These are phyloP conservation scores for Garcia nutans DNA, from an alignment of 345 rosid genomes.

Conservation along the genomic window DNA sequence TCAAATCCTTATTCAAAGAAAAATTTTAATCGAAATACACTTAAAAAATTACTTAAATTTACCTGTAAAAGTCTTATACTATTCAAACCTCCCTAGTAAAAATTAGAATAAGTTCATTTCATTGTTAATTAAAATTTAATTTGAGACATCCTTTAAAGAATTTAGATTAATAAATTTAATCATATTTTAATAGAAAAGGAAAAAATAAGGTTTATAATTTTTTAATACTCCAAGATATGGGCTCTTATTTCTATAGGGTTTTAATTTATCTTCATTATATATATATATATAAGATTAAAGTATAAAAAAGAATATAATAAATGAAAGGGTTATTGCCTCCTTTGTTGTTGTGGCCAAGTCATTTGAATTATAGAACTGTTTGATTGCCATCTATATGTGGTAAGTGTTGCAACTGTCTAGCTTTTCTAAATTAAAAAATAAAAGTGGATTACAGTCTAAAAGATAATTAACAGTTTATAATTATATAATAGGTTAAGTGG, in stretches of 20 bases:
- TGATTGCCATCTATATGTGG: slow-evolving; percentile 2
- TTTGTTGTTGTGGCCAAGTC: neutral
- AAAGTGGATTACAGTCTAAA: neutral
- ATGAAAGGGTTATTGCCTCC: neutral
- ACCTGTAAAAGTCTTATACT: too few species aligned
- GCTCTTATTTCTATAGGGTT: neutral
- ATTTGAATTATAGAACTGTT: neutral
- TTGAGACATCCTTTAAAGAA: too few species aligned
- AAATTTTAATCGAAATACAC: too few species aligned
- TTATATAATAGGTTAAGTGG: neutral
- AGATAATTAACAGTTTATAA: too few species aligned
- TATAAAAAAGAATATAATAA: neutral
- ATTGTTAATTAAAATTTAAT: too few species aligned
- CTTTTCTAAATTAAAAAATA: slow-evolving; percentile 5
- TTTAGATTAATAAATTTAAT: too few species aligned
- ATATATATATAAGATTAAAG: too few species aligned
- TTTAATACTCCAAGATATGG: neutral
- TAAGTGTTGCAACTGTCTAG: neutral
- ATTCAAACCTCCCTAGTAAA: too few species aligned
- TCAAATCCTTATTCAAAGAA: too few species aligned
- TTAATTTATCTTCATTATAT: too few species aligned
- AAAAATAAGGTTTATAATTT: neutral
- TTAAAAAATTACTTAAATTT: too few species aligned
- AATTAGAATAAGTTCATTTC: too few species aligned
- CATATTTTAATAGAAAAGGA: neutral